Evolutionary conservation across 2,329 filamentous ascomycete species (phyloP), one percentile per base, ranked within the genome.

Genomic region (Trichoderma brevicompactum): DNA sequence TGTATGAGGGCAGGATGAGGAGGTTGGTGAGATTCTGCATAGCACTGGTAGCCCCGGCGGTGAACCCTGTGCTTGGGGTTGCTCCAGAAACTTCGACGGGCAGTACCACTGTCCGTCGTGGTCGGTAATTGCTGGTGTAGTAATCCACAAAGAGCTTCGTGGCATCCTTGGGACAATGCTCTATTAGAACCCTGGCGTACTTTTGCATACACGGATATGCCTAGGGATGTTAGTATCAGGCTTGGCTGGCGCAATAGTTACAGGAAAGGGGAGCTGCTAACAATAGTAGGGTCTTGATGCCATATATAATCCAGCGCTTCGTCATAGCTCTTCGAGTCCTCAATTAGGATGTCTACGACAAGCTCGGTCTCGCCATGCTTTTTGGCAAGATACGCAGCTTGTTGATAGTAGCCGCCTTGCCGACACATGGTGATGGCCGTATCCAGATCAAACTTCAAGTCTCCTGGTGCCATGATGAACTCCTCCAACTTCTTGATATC

Each of bases 401-500:
- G 96, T 66, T 98, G 94, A 72, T 90, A 96, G 77, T 99, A 99
- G 0, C 95, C 94, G 10, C 94, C 95, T 79, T 99, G 95, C 34
- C 96, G 87, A 74, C 95, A 99, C 93, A 99, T 97, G 2, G 90
- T 88, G 69, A 99, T 99, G 13, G 95, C 95, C 1, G 95, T 99
- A 70, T 99, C 95, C 2, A 98, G 83, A 75, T 99, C 95, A 73
- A 99, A 99, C 73, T 96, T 97, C 48, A 97, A 85, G 71, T 97
- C 94, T 2, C 92, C 93, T 0, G 94, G 94, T 34, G 93, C 94
- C 74, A 96, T 96, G 79, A 99, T 99, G 70, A 99, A 99, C 28
- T 91, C 90, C 74, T 99, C 94, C 7, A 99, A 83, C 79, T 99
- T 99, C 65, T 93, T 91, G 5, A 97, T 94, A 74, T 99, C 95